Evolutionary conservation across 495 filamentous ascomycete species (phyloP).

Genomic region (Polyplosphaeria fusca): DNA sequence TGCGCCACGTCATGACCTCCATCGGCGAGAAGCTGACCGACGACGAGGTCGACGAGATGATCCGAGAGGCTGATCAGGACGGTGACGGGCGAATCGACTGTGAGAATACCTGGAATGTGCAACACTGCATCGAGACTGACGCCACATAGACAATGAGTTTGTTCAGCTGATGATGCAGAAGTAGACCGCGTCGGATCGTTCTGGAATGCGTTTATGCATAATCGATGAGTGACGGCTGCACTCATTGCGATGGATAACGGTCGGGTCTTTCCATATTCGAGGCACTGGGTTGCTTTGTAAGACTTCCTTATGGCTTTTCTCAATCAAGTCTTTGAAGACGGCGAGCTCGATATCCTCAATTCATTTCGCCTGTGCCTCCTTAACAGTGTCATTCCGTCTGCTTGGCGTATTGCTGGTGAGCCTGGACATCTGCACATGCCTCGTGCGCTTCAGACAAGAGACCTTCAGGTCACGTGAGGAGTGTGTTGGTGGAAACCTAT

Average conservation of each 20-base stretch:
- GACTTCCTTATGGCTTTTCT: constrained; percentile 6
- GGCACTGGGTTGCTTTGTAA: constrained; percentile 21
- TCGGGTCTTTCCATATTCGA: constrained; percentile 17
- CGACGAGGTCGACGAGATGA: constrained; percentile 99
- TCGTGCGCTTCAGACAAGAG: too few species aligned
- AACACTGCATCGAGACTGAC: constrained; percentile 28
- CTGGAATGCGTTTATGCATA: constrained; percentile 11
- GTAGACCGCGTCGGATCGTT: constrained; percentile 42
- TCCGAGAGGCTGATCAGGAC: constrained; percentile 98
- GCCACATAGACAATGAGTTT: constrained; percentile 87
- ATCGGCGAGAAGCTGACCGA: constrained; percentile 99
- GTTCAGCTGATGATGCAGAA: constrained; percentile 99
- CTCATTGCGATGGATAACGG: constrained; percentile 28
- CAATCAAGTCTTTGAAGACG: constrained; percentile 13
- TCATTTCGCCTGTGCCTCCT: constrained; percentile 17
- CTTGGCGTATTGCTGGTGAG: too few species aligned
- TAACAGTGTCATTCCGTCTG: not conserved
- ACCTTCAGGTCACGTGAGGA: too few species aligned
- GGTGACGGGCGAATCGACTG: constrained; percentile 97
- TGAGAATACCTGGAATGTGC: constrained; percentile 38
- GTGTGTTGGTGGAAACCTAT: too few species aligned
- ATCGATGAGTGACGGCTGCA: not conserved
- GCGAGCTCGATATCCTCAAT: constrained; percentile 34
- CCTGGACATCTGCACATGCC: too few species aligned
- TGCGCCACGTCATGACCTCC: constrained; percentile 98